phyloP scores from a whole-genome alignment of 2,329 filamentous ascomycete genomes.

The Hypoxylon sp. region DNA sequence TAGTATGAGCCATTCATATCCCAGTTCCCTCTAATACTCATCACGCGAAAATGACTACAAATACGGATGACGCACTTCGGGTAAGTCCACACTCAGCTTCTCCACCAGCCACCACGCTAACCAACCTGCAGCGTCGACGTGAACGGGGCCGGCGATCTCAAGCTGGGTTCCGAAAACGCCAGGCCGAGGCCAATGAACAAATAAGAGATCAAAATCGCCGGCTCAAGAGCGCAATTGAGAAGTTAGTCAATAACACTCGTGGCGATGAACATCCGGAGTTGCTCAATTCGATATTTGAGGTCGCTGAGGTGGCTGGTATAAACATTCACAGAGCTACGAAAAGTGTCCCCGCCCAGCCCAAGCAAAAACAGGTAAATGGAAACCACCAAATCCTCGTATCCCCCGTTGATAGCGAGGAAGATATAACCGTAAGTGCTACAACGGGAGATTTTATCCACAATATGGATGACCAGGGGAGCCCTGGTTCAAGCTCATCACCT shows the following conservation, averaged over 20 bases:
- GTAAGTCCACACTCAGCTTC: conserved; percentile 23
- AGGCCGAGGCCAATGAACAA: conserved; percentile 33
- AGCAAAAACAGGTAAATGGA: neutral
- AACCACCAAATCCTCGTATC: neutral
- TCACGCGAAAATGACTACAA: conserved; percentile 8
- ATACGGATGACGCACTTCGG: conserved; percentile 32
- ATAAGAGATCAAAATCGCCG: conserved; percentile 33
- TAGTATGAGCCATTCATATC: conserved; percentile 4
- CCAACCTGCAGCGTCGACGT: conserved; percentile 34
- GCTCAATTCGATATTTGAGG: conserved; percentile 34
- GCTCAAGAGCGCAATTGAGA: conserved; percentile 38
- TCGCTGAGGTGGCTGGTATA: conserved; percentile 38
- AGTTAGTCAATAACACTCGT: conserved; percentile 26
- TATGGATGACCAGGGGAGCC: neutral
- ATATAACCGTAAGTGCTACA: conserved; percentile 15
- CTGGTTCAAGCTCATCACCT: neutral
- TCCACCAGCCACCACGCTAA: conserved; percentile 11
- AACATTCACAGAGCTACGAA: conserved; percentile 23
- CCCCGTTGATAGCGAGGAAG: conserved; percentile 10
- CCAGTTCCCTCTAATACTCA: neutral
- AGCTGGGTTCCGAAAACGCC: conserved; percentile 41
- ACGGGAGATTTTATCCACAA: conserved; percentile 11
- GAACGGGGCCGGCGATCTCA: conserved; percentile 42
- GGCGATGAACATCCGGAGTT: conserved; percentile 40
- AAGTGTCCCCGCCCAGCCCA: neutral